Evolutionary conservation across 805 yeast species (phyloP), one percentile per base, ranked within the genome.

Genomic region (Ogataea sp.): DNA sequence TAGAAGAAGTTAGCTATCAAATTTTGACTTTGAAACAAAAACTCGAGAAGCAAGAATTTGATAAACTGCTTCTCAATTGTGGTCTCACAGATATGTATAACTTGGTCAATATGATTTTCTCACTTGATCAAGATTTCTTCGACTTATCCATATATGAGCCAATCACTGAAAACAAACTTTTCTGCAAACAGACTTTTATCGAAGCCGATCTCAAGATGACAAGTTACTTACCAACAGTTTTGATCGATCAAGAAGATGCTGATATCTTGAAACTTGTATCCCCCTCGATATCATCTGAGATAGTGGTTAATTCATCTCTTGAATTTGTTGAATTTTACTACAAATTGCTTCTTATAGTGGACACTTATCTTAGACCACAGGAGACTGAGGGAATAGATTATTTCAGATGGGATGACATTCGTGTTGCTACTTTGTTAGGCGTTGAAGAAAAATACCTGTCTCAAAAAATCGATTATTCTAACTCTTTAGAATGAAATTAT

Each of bases 341-440:
- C 34, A 65, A 65, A 38, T 62, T 75, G 26, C 45, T 54, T 28
- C 40, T 49, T 15, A 62, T 74, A 4, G 58, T 61, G 8, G 39
- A 44, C 6, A 66, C 66, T 41, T 71, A 60, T 40, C 55, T 74
- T 42, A 49, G 43, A 16, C 46, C 52, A 9, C 47, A 18, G 7
- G 62, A 56, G 20, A 45, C 42, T 1, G 47, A 50, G 15, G 58
- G 47, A 3, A 39, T 52, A 10, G 50, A 43, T 7, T 63, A 62
- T 6, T 64, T 79, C 42, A 62, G 65, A 33, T 80, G 85, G 83
- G 63, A 70, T 18, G 74, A 69, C 25, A 41, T 55, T 6, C 86
- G 82, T 37, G 75, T 83, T 20, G 76, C 84, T 4, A 80, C 86
- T 0, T 62, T 84, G 37, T 55, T 83, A n/a, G 93, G 90, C 20